Percentiles rank a stretch among this genome's conserved stretches.
phyloP scores from a whole-genome alignment of 2,329 filamentous ascomycete species.

The Arthrobotrys iridis region DNA sequence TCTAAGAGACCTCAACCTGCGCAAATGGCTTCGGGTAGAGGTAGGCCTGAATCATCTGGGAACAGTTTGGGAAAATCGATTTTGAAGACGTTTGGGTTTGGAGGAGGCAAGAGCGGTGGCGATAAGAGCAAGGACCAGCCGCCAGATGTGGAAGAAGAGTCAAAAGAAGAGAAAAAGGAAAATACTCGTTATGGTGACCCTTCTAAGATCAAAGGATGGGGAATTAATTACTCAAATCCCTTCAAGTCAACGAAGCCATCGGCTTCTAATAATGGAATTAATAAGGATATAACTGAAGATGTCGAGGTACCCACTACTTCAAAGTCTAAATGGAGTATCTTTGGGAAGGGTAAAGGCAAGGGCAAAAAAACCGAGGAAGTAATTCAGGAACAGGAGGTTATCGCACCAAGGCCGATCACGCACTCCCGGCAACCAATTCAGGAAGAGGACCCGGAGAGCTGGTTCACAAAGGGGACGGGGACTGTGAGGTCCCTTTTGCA shows the following conservation, averaged over 20 bases:
- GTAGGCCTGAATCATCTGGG: too few species aligned
- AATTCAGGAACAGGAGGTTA: background rate
- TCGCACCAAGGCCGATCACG: background rate
- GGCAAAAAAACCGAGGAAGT: background rate
- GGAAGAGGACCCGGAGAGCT: background rate
- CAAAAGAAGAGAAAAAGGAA: conserved; percentile 27
- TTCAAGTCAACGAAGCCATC: conserved; percentile 7
- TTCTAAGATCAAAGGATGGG: conserved; percentile 11
- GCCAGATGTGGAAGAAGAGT: conserved; percentile 18
- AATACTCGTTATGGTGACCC: background rate
- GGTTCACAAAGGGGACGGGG: conserved; percentile 1
- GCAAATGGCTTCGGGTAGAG: too few species aligned
- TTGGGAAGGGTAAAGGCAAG: conserved; percentile 16
- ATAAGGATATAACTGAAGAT: conserved; percentile 9
- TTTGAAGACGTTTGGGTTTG: background rate
- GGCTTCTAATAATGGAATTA: background rate
- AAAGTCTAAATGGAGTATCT: background rate
- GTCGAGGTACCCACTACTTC: background rate
- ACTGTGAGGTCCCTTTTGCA: conserved; percentile 17
- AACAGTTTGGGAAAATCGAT: background rate
- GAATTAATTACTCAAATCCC: background rate
- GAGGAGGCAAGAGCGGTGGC: background rate
- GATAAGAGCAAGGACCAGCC: background rate
- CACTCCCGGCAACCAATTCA: conserved; percentile 17
- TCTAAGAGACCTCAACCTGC: too few species aligned